phyloP scores from a whole-genome alignment of 192 early-diverging fungal species.

The Helicostylum pulchrum region DNA sequence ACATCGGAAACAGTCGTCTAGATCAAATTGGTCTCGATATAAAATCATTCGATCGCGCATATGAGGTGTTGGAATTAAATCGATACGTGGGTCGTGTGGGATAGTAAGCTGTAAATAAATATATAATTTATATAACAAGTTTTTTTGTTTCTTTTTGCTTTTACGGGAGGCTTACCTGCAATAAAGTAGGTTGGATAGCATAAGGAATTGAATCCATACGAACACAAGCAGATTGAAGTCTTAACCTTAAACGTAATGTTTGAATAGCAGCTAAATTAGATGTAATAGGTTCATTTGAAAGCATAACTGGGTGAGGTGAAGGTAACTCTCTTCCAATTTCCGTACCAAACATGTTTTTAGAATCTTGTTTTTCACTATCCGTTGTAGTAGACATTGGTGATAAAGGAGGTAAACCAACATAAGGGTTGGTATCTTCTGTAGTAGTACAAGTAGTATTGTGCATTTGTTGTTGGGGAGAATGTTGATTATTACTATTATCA shows the following conservation, averaged over 20 bases:
- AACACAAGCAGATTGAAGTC: constrained; percentile 20
- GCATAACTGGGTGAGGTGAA: not conserved
- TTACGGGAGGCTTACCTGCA: constrained; percentile 30
- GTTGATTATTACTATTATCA: too few species aligned
- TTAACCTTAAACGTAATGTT: constrained; percentile 25
- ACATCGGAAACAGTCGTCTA: constrained; percentile 36
- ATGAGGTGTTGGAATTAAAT: constrained; percentile 31
- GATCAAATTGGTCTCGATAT: constrained; percentile 37
- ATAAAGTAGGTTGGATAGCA: constrained; percentile 23
- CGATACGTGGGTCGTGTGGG: constrained; percentile 40
- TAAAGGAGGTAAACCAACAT: not conserved
- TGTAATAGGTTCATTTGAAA: not conserved
- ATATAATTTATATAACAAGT: constrained; percentile 7
- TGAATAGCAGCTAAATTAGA: constrained; percentile 29
- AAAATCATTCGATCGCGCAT: constrained; percentile 45
- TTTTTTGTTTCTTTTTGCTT: not conserved
- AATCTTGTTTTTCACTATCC: too few species aligned
- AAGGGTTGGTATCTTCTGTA: too few species aligned
- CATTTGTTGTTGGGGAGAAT: too few species aligned
- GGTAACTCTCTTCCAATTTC: not conserved
- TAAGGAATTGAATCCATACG: constrained; percentile 17
- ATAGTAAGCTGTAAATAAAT: constrained; percentile 26
- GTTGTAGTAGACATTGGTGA: constrained; percentile 1
- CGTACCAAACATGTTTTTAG: too few species aligned
- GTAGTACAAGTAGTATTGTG: too few species aligned